Conservation (phyloP, 257 asterid genomes). For the Solanum sitiens region DNA sequence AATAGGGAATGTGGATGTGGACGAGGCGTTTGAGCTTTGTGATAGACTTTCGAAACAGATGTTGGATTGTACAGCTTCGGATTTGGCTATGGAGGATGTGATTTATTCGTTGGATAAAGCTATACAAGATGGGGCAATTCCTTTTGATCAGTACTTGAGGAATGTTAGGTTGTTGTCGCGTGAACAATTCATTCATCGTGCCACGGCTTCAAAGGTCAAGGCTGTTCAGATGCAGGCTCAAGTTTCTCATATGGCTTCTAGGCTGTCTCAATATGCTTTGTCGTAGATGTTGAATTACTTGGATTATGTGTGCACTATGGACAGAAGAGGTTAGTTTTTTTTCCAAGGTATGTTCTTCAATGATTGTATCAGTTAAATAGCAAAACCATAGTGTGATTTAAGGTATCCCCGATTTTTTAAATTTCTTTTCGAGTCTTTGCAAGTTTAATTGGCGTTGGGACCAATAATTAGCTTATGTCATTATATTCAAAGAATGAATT, state of each 20-base stretch:
- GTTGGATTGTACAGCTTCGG: constrained; percentile 64
- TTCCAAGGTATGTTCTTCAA: background rate
- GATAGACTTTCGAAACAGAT: constrained; percentile 73
- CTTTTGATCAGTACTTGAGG: constrained; percentile 85
- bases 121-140: constrained; percentile 69
- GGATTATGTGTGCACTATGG: background rate
- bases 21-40: constrained; percentile 49
- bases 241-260: constrained; percentile 82
- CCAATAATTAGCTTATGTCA: background rate
- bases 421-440: background rate
- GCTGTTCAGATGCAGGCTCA: constrained; percentile 92
- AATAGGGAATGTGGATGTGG: constrained; percentile 32
- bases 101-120: constrained; percentile 86
- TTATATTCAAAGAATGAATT: background rate
- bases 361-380: background rate
- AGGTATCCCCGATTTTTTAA: background rate
- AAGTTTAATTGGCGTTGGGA: background rate
- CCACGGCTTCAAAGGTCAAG: constrained; percentile 67
- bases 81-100: constrained; percentile 76
- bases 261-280: constrained; percentile 40
- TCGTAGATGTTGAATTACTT: constrained; percentile 3
- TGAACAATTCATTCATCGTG: constrained; percentile 82
- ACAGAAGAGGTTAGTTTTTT: background rate
- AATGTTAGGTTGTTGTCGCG: constrained; percentile 69
- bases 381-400: background rate